Evolutionary conservation across 2,329 filamentous ascomycete species (phyloP), one percentile per base, ranked within the genome.

Genomic region (Leptographium lundbergii): DNA sequence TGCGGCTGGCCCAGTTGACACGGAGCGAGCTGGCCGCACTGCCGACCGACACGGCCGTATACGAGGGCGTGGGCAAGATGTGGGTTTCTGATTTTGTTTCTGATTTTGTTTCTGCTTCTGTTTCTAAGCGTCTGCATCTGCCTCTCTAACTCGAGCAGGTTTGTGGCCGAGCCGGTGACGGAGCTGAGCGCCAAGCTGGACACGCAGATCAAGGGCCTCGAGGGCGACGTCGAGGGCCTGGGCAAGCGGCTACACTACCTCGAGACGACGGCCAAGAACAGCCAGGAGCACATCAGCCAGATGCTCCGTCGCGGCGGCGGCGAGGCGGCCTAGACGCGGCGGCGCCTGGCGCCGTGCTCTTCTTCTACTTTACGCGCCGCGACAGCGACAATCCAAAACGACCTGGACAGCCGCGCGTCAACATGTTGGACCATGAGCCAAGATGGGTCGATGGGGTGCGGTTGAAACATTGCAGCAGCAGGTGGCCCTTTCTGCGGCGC

Each of bases 51-150:
- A 94, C 90, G 0, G 86, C 86, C 36, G 83, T 96, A 32, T 99
- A 97, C 68, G 92, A 97, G 74, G 92, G 92, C 6, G 87, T 97
- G 13, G 94, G 94, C 57, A 99, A 97, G 76, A 97, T 99, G 94
- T 96, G 73, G 67, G 85, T 19, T 32, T 58, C 42, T 57, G 10
- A 19, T 25, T 54, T 32, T 45, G 29, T 14, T n/a, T 32, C 4
- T 19, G 39, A 14, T 11, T 42, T 7, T 34, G 6, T 11, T 54
- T 34, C 54, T 22, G 36, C 45, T 54, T 25, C 57, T 53, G 42
- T 58, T 29, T 39, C 25, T 57, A 54, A 58, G 25, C 22, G n/a
- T 42, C 14, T 27, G 22, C 14, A n/a, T 14, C 54, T 47, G 25
- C 11, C 24, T 29, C n/a, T 22, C 54, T 39, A 22, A 57, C 47